Evolutionary conservation across 805 yeast genomes (phyloP), one percentile per base, ranked within the genome.

Genomic region (Kodamaea laetipori): DNA sequence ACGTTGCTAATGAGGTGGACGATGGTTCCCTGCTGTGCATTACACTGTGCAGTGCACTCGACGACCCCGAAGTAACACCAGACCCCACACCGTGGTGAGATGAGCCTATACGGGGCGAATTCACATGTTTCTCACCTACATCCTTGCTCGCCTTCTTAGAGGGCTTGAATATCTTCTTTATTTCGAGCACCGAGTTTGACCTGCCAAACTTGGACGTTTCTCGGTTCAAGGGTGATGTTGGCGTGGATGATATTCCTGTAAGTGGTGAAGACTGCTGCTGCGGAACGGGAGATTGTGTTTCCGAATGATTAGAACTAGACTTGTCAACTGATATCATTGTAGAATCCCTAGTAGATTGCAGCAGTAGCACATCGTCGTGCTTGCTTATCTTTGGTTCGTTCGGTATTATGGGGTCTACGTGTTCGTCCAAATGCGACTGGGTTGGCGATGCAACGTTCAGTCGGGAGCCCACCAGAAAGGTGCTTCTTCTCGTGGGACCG

Each of bases 161-260:
- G 4, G 87, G 86, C 56, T 86, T 78, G 61, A 84, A 84, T 52
- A 84, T 82, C 55, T 86, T 73, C 57, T 84, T 84, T 61, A 84
- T 66, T 52, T 84, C 90, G 17, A 77, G 82, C 86, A 84, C 83
- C 17, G 88, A 80, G 45, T 60, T 65, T 6, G 71, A 54, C 41
- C 63, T 65, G 53, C 60, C 56, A 39, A 65, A 65, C 34, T 13
- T 30, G 34, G 34, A 30, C 10, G 34, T 13, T 30, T 30, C 34
- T n/a, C 37, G 37, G 30, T 39, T 31, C 21, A 32, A 24, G 12
- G 43, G 43, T 4, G 43, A 39, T 17, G 37, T 11, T 7, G 39
- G 44, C 4, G 34, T 40, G 26, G 37, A 18, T 4, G 34, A 4
- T 30, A 12, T 40, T 26, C 7, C 18, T 31, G 37, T 17, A 11